Evolutionary conservation across 2,329 filamentous ascomycete genomes (phyloP).

Genomic region (Fusarium multiceps): DNA sequence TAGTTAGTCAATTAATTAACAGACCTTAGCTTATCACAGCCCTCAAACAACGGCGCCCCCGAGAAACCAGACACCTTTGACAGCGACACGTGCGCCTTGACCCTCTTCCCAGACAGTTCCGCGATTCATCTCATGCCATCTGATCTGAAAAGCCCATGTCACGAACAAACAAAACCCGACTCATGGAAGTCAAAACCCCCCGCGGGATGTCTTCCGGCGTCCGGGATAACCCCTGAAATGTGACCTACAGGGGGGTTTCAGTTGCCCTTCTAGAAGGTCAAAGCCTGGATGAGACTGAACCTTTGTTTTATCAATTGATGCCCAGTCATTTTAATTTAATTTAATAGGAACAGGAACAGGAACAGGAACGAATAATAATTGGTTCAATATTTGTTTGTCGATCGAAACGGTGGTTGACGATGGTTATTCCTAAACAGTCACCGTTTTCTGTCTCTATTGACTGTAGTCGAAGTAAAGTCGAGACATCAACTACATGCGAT

Average conservation of each 20-base stretch:
- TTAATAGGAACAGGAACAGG: background rate
- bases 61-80: slow-evolving; percentile 21
- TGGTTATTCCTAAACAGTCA: slow-evolving; percentile 34
- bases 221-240: slow-evolving; percentile 31
- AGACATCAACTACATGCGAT: too few species aligned
- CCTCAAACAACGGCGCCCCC: slow-evolving; percentile 13
- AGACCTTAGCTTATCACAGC: background rate
- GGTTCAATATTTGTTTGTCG: slow-evolving; percentile 22
- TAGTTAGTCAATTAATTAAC: slow-evolving; percentile 16
- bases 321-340: slow-evolving; percentile 23
- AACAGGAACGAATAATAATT: slow-evolving; percentile 17
- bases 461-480: too few species aligned
- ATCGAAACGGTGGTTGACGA: slow-evolving; percentile 30
- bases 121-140: slow-evolving; percentile 13
- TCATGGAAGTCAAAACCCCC: slow-evolving; percentile 16
- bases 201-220: slow-evolving; percentile 42
- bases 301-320: slow-evolving; percentile 16
- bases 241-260: slow-evolving; percentile 29
- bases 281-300: slow-evolving; percentile 26
- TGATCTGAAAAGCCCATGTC: background rate
- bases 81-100: slow-evolving; percentile 38
- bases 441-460: slow-evolving; percentile 9
- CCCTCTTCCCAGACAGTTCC: slow-evolving; percentile 3
- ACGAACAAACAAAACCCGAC: slow-evolving; percentile 19
- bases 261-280: slow-evolving; percentile 43